Evolutionary conservation across 1,139 yeast species (phyloP), one percentile per base, ranked within the genome.

Genomic region (Suhomyces taliae): DNA sequence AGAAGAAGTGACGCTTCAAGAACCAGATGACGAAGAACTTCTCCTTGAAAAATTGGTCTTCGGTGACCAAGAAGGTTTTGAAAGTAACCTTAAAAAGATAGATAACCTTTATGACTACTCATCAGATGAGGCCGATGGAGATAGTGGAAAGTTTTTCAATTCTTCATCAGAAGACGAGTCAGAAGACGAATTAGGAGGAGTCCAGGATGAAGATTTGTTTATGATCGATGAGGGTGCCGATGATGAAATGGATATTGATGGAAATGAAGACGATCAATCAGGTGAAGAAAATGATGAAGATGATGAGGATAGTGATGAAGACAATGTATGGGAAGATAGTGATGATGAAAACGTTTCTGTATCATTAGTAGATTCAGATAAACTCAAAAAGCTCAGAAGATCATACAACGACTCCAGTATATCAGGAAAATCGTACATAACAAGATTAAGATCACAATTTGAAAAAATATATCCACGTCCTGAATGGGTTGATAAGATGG

Each of bases 381-480:
- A 79, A 56, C 67, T 87, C 41, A 84, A 81, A 58, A 93, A 93
- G 67, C 75, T 95, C 56, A 79, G 97, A 57, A 76, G 76, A 45
- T 64, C 78, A 0, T 85, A 82, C 51, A 66, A 69, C 3, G 97
- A 93, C 54, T 70, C 79, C 34, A 58, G 61, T 2, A 71, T 93
- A 51, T 54, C 68, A 39, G 97, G 97, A 9, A 74, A 66, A 45
- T 81, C 85, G 46, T 95, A 91, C 61, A 75, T 84, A 39, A 69
- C 70, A 26, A 78, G 99, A 59, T 74, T 95, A 51, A 78, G 98
- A 61, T 70, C 87, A 1, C 97, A 93, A 59, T 91, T 87, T 65
- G 91, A 86, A 61, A 87, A 85, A 63, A 85, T 90, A 52, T 89
- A 90, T 60, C 96, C 97, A 29, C 78, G 83, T 53, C 99, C 99